Conservation (phyloP, 2,329 filamentous ascomycete species). For the Aspergillus transmontanensis region DNA sequence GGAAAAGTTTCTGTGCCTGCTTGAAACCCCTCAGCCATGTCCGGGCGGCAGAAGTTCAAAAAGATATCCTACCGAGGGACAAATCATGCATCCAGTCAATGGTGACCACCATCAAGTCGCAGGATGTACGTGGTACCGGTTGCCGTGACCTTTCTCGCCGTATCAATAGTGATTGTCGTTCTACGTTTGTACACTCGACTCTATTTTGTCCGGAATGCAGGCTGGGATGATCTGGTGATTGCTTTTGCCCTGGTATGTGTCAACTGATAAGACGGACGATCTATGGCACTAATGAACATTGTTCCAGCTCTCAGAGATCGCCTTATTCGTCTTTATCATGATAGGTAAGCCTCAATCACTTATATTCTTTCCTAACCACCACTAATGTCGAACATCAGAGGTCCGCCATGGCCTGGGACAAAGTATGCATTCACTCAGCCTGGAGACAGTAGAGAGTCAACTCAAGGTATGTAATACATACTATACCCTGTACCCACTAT, state of each 20-base stretch:
- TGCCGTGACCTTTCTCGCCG: constrained; percentile 21
- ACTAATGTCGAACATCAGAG: constrained; percentile 13
- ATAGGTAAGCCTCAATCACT: constrained; percentile 9
- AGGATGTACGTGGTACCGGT: constrained; percentile 28
- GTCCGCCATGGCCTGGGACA: constrained; percentile 27
- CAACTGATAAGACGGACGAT: background rate
- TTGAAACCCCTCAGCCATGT: background rate
- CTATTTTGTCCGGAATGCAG: constrained; percentile 24
- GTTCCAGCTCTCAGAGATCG: constrained; percentile 15
- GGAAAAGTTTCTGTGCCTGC: background rate
- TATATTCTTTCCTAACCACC: background rate
- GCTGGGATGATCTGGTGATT: constrained; percentile 33
- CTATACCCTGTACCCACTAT: background rate
- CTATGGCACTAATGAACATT: background rate
- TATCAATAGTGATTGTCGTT: constrained; percentile 24
- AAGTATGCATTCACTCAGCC: constrained; percentile 1
- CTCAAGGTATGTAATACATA: constrained; percentile 23
- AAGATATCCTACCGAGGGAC: background rate
- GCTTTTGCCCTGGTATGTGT: constrained; percentile 22
- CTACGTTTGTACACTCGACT: constrained; percentile 29
- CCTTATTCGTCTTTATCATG: constrained; percentile 17
- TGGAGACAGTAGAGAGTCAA: constrained; percentile 15
- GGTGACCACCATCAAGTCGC: constrained; percentile 3
- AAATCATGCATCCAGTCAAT: background rate
- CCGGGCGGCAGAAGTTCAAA: background rate